Conservation (phyloP, 2,329 filamentous ascomycete species). For the Ophiobolus disseminans region DNA sequence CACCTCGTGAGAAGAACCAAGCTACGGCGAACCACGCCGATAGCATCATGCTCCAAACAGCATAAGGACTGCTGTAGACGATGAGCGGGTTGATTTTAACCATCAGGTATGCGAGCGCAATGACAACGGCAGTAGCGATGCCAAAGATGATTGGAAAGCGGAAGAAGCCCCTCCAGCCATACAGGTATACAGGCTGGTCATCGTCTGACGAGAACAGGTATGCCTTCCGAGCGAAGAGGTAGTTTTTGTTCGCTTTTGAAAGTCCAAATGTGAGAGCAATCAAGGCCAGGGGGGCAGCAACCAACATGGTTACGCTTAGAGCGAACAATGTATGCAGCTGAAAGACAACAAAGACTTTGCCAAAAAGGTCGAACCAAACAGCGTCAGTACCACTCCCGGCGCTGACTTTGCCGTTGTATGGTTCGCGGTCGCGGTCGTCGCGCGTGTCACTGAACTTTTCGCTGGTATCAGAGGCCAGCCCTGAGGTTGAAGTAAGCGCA, state of each 20-base stretch:
- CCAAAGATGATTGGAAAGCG: slow-evolving; percentile 79
- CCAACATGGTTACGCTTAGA: slow-evolving; percentile 81
- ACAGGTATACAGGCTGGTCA: slow-evolving; percentile 67
- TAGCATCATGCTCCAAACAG: slow-evolving; percentile 87
- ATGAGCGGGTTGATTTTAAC: slow-evolving; percentile 88
- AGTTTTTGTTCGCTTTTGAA: slow-evolving; percentile 79
- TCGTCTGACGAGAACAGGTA: slow-evolving; percentile 67
- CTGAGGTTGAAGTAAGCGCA: slow-evolving; percentile 75
- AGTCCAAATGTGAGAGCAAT: slow-evolving; percentile 73
- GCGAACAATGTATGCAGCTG: slow-evolving; percentile 84
- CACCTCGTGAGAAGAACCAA: slow-evolving; percentile 82
- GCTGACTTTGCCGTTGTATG: slow-evolving; percentile 63
- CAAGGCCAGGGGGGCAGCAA: slow-evolving; percentile 77
- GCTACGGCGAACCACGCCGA: slow-evolving; percentile 80
- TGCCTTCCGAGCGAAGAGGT: slow-evolving; percentile 76
- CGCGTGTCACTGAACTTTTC: slow-evolving; percentile 71
- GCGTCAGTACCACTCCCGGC: slow-evolving; percentile 72
- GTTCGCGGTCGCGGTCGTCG: slow-evolving; percentile 61
- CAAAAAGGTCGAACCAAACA: slow-evolving; percentile 96
- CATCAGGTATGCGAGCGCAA: slow-evolving; percentile 77
- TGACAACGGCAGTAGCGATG: slow-evolving; percentile 70
- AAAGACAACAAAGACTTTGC: slow-evolving; percentile 78
- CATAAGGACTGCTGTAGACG: slow-evolving; percentile 86
- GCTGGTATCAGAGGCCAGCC: slow-evolving; percentile 72
- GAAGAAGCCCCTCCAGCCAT: slow-evolving; percentile 83